Percentiles rank a stretch among this genome's conserved stretches.
Evolutionary conservation across 2,329 filamentous ascomycete genomes (phyloP).

Genomic region (Cladophialophora chaetospira): DNA sequence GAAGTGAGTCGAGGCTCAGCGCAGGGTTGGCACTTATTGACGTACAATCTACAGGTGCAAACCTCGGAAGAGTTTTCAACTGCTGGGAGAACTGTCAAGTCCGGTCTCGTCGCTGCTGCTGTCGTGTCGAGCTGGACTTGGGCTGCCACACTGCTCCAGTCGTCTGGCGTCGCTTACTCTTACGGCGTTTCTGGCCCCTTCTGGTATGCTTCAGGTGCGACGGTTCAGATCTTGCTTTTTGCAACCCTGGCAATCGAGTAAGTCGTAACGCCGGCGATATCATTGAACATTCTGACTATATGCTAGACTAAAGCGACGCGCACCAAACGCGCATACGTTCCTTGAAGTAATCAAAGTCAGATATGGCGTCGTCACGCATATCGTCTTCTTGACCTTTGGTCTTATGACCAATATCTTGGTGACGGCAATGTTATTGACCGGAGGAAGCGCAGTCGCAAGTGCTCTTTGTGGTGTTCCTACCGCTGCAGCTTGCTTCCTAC

Average conservation of each 20-base stretch:
- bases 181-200: constrained; percentile 71
- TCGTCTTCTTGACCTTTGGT: constrained; percentile 79
- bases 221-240: constrained; percentile 85
- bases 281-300: not conserved
- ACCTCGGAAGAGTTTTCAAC: constrained; percentile 94
- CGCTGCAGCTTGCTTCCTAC: constrained; percentile 78
- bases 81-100: constrained; percentile 84
- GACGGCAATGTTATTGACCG: constrained; percentile 84
- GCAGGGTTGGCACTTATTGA: not conserved
- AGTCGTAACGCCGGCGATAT: not conserved
- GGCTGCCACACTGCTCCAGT: constrained; percentile 57
- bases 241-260: constrained; percentile 82
- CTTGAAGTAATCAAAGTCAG: constrained; percentile 80
- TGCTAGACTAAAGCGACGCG: constrained; percentile 68
- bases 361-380: constrained; percentile 72
- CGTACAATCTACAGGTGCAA: constrained; percentile 59
- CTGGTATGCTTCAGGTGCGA: constrained; percentile 71
- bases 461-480: constrained; percentile 74
- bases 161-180: constrained; percentile 76
- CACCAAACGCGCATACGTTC: constrained; percentile 83
- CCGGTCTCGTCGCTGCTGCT: constrained; percentile 80
- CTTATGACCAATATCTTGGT: constrained; percentile 85
- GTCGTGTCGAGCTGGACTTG: constrained; percentile 88
- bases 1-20: constrained; percentile 42
- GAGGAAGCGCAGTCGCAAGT: constrained; percentile 73